Percentiles rank a stretch among this genome's conserved stretches.
Evolutionary conservation across 805 yeast genomes (phyloP).

Genomic region (Starmerella geochares): DNA sequence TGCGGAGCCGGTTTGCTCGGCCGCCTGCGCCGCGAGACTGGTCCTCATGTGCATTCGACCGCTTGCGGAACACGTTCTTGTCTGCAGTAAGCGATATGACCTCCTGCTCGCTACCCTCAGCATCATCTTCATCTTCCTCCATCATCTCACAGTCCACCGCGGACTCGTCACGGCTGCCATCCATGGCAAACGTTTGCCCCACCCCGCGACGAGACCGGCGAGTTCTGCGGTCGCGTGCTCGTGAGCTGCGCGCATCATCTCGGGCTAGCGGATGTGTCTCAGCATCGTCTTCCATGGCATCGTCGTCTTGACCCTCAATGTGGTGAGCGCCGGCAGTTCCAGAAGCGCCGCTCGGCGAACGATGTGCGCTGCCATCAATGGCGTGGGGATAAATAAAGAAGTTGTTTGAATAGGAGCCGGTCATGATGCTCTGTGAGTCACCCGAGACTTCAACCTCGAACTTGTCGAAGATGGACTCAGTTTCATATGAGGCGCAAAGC

Average conservation of each 20-base stretch:
- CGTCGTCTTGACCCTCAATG: conserved; percentile 1
- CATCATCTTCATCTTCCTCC: conserved; percentile 22
- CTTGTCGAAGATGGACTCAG: conserved; percentile 96
- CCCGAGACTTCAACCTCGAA: conserved; percentile 94
- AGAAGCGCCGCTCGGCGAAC: neutral
- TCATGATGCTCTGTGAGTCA: conserved; percentile 83
- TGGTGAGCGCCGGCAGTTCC: neutral
- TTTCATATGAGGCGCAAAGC: conserved; percentile 94
- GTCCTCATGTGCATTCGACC: conserved; percentile 30
- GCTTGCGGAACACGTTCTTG: conserved; percentile 83
- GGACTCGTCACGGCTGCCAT: conserved; percentile 16
- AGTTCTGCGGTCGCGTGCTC: conserved; percentile 1
- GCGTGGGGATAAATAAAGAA: conserved; percentile 94
- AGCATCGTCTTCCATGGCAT: conserved; percentile 8
- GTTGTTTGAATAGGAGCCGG: conserved; percentile 94
- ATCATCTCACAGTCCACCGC: conserved; percentile 12
- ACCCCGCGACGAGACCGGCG: conserved; percentile 2
- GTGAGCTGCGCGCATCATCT: neutral
- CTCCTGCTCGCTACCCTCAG: conserved; percentile 32
- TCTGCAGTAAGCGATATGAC: conserved; percentile 93
- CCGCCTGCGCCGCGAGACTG: conserved; percentile 20
- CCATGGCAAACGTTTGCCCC: conserved; percentile 1
- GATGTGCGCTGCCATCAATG: conserved; percentile 17
- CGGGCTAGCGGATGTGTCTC: neutral
- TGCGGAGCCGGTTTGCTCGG: conserved; percentile 28